phyloP scores from a whole-genome alignment of 257 asterid genomes.

The Scutellaria galericulata region DNA sequence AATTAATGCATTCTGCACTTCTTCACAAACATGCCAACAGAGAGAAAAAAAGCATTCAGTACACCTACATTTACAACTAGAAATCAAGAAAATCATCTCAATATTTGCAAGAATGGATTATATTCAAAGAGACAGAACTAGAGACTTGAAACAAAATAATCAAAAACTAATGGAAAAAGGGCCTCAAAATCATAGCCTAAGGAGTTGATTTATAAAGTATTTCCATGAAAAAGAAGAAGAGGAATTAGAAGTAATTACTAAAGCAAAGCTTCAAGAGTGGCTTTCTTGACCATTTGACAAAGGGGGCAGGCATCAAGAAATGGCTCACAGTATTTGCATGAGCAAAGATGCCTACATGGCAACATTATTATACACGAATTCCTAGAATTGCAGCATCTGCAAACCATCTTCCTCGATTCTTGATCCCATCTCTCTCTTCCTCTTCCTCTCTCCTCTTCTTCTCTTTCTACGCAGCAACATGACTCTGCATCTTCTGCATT shows the following conservation, averaged over 20 bases:
- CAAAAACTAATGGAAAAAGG: not conserved
- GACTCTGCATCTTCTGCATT: constrained; percentile 67
- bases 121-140: not conserved
- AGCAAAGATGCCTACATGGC: constrained; percentile 83
- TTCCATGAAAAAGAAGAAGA: not conserved
- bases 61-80: not conserved
- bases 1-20: not conserved
- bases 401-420: constrained; percentile 39
- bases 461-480: constrained; percentile 36
- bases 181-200: too few relatives aligned
- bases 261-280: constrained; percentile 59
- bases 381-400: constrained; percentile 60
- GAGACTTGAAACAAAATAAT: not conserved
- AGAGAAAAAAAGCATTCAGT: constrained; percentile 8
- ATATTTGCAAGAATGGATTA: not conserved
- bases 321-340: constrained; percentile 65
- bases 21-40: constrained; percentile 13
- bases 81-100: too few relatives aligned
- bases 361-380: constrained; percentile 62
- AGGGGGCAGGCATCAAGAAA: constrained; percentile 71
- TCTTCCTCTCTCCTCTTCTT: not conserved
- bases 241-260: constrained; percentile 18
- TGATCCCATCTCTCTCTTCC: not conserved
- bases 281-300: constrained; percentile 61
- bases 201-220: too few relatives aligned